Base-by-base conservation (phyloP, 2,329 filamentous ascomycete species). In the Claviceps africana region DNA sequence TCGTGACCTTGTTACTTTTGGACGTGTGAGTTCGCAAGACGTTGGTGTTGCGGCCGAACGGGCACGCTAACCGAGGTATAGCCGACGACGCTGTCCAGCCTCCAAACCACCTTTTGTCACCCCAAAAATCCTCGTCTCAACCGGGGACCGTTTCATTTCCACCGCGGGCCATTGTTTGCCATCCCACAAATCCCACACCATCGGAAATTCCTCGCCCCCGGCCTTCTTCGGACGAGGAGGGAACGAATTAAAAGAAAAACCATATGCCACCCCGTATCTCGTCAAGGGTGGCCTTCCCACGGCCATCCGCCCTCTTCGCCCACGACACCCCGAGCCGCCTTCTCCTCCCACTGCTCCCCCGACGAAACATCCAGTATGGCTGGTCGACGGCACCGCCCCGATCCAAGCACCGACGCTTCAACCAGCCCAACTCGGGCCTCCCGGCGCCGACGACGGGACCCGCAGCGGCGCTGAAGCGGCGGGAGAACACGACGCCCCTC, bases 401-500 rank as follows among this genome's bases (percentile, higher is more conserved):
- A 55, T 65, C 63, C 58, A 78, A 77, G 63, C 77, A 76, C 53
- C 72, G 69, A 49, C 78, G 76, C 52, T 84, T 82, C 74, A 83
- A 83, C 67, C 77, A 81, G 63, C 64, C 68, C 46, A 73, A 71
- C 46, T 63, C 76, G 0, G 79, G 79, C 40, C 71, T 84, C 2
- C 79, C 81, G 2, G 65, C 64, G 4, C 78, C 75, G 47, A 77
- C 76, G 10, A 72, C 76, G 8, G 79, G 79, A 0, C 79, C 79
- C 2, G 78, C 77, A 2, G 81, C 81, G 10, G 80, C 81, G 7
- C 74, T 83, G 54, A 69, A 70, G 67, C 77, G 81, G 47, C 76
- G 73, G 60, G 76, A 73, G 58, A 72, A 71, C 57, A 80, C 78
- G 17, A 78, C 80, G 15, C 81, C 81, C 1, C 62, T 82, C 43